Conservation (phyloP, 306 rosid species). For the Sophora flavescens region DNA sequence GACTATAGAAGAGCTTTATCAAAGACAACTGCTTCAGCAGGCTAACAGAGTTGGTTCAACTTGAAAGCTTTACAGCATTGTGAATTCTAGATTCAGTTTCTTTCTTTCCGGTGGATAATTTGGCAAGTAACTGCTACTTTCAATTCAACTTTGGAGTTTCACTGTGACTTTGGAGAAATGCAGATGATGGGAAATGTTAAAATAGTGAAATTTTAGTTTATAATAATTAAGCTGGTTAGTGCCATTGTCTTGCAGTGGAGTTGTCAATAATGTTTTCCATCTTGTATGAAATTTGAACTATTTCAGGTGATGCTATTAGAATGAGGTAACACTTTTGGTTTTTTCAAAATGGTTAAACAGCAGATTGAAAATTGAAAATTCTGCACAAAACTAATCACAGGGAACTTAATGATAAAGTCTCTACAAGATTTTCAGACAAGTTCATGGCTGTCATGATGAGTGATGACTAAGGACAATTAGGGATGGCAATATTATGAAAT, state of each 20-base stretch:
- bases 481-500: neutral
- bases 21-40: constrained; percentile 48
- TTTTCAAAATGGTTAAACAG: neutral
- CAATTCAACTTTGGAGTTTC: constrained; percentile 43
- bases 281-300: constrained; percentile 47
- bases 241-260: constrained; percentile 29
- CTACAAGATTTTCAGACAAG: neutral
- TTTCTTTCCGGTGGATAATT: constrained; percentile 45
- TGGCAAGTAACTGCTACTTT: constrained; percentile 48
- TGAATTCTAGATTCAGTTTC: constrained; percentile 49
- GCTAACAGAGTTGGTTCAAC: constrained; percentile 44
- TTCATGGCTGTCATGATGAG: neutral
- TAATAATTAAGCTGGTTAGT: constrained; percentile 41
- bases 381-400: neutral
- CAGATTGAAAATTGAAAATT: constrained; percentile 6
- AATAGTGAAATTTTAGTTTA: constrained; percentile 47
- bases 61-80: constrained; percentile 53
- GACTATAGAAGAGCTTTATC: constrained; percentile 40
- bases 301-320: neutral
- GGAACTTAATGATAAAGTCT: neutral
- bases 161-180: constrained; percentile 47
- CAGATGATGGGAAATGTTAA: constrained; percentile 48
- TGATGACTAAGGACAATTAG: neutral
- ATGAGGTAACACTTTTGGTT: constrained; percentile 20
- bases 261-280: constrained; percentile 36